Base-by-base conservation (phyloP, 257 asterid genomes). In the Cynanchum wilfordii region DNA sequence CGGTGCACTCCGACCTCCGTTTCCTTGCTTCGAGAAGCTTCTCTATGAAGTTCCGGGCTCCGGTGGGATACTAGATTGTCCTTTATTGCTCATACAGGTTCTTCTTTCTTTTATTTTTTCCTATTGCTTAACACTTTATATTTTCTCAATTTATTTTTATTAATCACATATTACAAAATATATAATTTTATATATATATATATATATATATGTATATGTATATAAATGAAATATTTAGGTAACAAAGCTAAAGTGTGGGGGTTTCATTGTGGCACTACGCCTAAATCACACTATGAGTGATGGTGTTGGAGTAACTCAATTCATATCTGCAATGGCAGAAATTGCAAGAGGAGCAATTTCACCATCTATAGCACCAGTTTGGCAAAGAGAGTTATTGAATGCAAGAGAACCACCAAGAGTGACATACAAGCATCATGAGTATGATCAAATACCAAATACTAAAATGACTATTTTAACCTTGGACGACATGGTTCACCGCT, bases 271-370 rank as follows among this genome's bases (percentile, higher is more conserved):
- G 0, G 89, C 90, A 1, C 58, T 87, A 38, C 89, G 91, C 40
- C 82, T 85, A 11, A 87, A 89, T 38, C 97, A 91, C 87, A 79
- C 95, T 0, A 81, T 89, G 82, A 13, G 88, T 36, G 97, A 91
- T 36, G 96, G 81, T 6, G 60, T 85, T 0, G 97, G 97, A 9
- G 82, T 88, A 0, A 83, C 75, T 58, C 95, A 85, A 68, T 90
- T 91, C 71, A 82, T 86, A 89, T 45, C 78, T 0, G 89, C 93
- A 3, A 78, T 89, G 0, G 88, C 81, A 8, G 95, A 91, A 69
- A 72, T 89, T 0, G 97, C 97, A 13, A 81, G 82, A 7, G 97
- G 93, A 2, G 83, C 82, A 0, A 24, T 73, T 2, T 15, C 67
- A 70, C 95, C 84, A 5, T 84, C 93, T 0, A 56, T 80, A 0